Conservation (phyloP, 768 basidiomycete species). For the Phylloporus scabripes region DNA sequence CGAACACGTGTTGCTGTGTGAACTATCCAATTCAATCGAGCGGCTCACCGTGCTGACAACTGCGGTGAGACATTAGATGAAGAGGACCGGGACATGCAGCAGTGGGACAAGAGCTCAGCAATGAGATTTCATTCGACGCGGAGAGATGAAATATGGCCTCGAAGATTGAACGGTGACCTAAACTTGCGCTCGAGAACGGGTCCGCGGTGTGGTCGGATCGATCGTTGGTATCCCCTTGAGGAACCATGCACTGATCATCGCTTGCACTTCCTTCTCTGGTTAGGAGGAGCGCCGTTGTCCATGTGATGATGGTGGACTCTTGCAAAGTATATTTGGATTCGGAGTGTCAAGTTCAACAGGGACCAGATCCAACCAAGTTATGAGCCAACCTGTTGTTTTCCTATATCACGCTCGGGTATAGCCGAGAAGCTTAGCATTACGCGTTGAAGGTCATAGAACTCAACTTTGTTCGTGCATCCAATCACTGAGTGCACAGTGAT, state of each 20-base stretch:
- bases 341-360: not conserved
- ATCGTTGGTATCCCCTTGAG: constrained; percentile 12
- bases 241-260: constrained; percentile 12
- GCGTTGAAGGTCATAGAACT: not conserved
- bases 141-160: not conserved
- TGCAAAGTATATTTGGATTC: not conserved
- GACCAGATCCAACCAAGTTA: too few relatives aligned
- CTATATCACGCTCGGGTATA: not conserved
- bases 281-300: constrained; percentile 4
- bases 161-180: constrained; percentile 14
- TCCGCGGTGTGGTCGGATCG: constrained; percentile 21
- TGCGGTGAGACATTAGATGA: constrained; percentile 2
- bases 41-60: not conserved
- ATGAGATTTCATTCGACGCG: constrained; percentile 2
- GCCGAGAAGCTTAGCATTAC: not conserved
- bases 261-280: not conserved
- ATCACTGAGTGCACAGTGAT: not conserved
- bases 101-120: not conserved
- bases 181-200: constrained; percentile 2
- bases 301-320: not conserved
- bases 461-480: constrained; percentile 4
- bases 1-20: constrained; percentile 10
- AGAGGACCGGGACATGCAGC: not conserved
- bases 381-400: not conserved
- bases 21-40: not conserved